Evolutionary conservation across 2,329 filamentous ascomycete species (phyloP).

Genomic region (Sarocladium oryzae): DNA sequence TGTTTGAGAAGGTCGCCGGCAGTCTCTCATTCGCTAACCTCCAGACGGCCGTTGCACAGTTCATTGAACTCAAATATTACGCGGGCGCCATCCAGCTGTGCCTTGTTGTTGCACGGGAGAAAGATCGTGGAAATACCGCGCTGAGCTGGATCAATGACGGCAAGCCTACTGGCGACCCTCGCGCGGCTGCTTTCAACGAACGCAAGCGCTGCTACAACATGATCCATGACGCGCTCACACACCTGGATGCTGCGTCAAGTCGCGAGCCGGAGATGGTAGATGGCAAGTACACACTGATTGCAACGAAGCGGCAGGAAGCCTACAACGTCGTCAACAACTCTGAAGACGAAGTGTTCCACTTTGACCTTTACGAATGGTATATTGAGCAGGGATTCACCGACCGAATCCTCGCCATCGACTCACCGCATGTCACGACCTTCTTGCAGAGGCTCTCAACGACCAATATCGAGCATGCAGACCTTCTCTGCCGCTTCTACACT

Average conservation of each 20-base stretch:
- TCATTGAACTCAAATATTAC: constrained; percentile 78
- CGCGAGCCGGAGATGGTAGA: constrained; percentile 68
- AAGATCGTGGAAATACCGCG: constrained; percentile 81
- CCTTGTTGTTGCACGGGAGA: constrained; percentile 73
- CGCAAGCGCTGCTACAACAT: constrained; percentile 78
- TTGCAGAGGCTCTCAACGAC: constrained; percentile 68
- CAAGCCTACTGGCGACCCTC: constrained; percentile 49
- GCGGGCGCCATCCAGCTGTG: constrained; percentile 88
- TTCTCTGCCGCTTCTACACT: constrained; percentile 89
- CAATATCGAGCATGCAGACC: constrained; percentile 73
- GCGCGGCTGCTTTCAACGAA: constrained; percentile 59
- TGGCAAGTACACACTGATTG: constrained; percentile 67
- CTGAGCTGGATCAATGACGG: constrained; percentile 83
- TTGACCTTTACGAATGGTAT: constrained; percentile 97
- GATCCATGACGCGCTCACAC: constrained; percentile 73
- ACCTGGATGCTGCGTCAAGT: constrained; percentile 66
- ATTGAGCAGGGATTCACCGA: constrained; percentile 78
- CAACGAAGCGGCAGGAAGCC: constrained; percentile 77
- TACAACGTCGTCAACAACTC: constrained; percentile 86
- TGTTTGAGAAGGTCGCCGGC: constrained; percentile 84
- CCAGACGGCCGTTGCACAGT: constrained; percentile 69
- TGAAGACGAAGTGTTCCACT: constrained; percentile 89
- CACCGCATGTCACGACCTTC: constrained; percentile 80
- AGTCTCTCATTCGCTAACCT: constrained; percentile 78
- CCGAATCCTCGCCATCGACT: constrained; percentile 76